Evolutionary conservation across 2,329 filamentous ascomycete species (phyloP), one percentile per base, ranked within the genome.

Genomic region (Atkinsonella texensis): DNA sequence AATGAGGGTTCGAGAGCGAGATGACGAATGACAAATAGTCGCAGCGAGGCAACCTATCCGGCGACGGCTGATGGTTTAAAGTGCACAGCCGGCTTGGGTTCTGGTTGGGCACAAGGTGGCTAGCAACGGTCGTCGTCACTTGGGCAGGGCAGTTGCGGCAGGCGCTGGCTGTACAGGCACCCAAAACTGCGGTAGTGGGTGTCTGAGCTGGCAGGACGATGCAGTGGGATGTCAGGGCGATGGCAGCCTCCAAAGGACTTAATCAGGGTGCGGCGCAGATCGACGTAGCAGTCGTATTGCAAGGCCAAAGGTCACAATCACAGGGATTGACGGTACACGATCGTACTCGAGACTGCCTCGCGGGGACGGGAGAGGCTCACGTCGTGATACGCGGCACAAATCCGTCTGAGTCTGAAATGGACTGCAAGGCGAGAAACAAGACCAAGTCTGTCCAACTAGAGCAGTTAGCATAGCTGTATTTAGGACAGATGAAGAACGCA

Each of bases 251-350:
- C 72, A 71, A 72, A 70, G 15, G 35, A 70, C 71, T 70, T 67
- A 71, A 71, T 71, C 70, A 73, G 73, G 70, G 73, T 74, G 77
- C 75, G 77, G 46, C 80, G 78, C 77, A 76, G 70, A 74, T 72
- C 72, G 74, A 74, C 74, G 72, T 72, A 61, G 69, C 45, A 40
- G 42, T 20, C 39, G 47, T 43, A n/a, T 18, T 12, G 9, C 18
- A 28, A 42, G n/a, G 28, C 31, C 31, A 20, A 28, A 17, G 15
- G 17, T 40, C 40, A 28, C 20, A 17, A 7, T 9, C 23, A 35
- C 48, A 35, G 10, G 13, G 18, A 18, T 35, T 38, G 48, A 39
- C 32, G 41, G 40, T 44, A 39, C n/a, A 39, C 48, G 48, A 38
- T 18, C 23, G 17, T 50, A 9, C 32, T 44, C 35, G 15, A 31